Conservation (phyloP, 2,329 filamentous ascomycete genomes). For the Periconia sp. region DNA sequence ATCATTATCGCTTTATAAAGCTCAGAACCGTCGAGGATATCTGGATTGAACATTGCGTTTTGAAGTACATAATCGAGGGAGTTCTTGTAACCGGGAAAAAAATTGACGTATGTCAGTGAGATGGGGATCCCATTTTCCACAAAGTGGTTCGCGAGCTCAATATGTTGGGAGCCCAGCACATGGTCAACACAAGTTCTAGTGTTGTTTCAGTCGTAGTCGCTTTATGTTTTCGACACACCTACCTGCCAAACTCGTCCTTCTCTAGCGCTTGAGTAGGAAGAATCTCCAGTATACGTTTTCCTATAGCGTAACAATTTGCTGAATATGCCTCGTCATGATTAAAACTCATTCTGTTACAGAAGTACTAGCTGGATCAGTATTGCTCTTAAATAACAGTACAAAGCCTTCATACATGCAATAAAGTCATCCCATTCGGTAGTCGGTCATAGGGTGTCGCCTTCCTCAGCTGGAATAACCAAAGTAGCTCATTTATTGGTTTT, state of each 20-base stretch:
- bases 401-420: background rate
- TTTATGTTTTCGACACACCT: no score
- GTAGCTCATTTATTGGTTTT: background rate
- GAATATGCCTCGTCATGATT: background rate
- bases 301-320: background rate
- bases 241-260: background rate
- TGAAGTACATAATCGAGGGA: no score
- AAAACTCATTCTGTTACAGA: background rate
- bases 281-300: background rate
- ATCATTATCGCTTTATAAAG: background rate
- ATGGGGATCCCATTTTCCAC: background rate
- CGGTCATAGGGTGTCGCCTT: background rate
- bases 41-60: no score
- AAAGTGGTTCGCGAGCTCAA: background rate
- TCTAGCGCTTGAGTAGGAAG: background rate
- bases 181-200: no score
- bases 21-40: background rate
- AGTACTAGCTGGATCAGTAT: background rate
- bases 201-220: no score
- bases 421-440: conserved; percentile 3
- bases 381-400: background rate
- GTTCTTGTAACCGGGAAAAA: no score
- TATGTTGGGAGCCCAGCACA: no score
- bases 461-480: background rate
- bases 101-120: no score